Evolutionary conservation across 2,329 filamentous ascomycete genomes (phyloP).

Genomic region (Microdochium trichocladiopsis): DNA sequence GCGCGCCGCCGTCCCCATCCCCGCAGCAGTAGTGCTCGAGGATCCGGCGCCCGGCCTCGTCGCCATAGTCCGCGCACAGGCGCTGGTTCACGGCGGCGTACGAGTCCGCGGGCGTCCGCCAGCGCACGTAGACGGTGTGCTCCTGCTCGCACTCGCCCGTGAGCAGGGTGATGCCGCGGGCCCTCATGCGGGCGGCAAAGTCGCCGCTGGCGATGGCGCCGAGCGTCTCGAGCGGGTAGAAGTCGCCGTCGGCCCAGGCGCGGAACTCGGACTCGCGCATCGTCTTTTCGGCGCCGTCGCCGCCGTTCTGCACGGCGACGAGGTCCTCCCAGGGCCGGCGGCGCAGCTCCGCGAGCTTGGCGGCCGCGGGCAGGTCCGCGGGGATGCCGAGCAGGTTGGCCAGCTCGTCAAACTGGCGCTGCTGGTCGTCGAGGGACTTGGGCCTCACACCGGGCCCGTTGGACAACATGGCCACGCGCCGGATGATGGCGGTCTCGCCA

Average conservation of each 20-base stretch:
- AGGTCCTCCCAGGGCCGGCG: neutral
- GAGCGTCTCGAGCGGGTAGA: slow-evolving; percentile 1
- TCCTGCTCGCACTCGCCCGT: slow-evolving; percentile 6
- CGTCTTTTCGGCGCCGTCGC: no score
- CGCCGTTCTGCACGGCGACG: slow-evolving; percentile 2
- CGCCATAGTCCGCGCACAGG: slow-evolving; percentile 5
- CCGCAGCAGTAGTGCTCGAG: slow-evolving; percentile 3
- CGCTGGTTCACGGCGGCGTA: slow-evolving; percentile 3
- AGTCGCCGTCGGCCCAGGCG: slow-evolving; percentile 3
- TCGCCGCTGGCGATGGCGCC: slow-evolving; percentile 4
- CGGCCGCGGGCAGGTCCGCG: neutral
- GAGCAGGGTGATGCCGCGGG: slow-evolving; percentile 5
- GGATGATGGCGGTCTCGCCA: slow-evolving; percentile 36
- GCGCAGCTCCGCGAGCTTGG: slow-evolving; percentile 2
- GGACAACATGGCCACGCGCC: slow-evolving; percentile 37
- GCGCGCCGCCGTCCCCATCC: neutral
- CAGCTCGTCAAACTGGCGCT: slow-evolving; percentile 7
- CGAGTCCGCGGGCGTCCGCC: slow-evolving; percentile 4
- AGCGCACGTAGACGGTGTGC: slow-evolving; percentile 4
- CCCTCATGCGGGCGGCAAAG: slow-evolving; percentile 6
- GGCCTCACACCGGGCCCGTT: slow-evolving; percentile 8
- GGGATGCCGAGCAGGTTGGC: slow-evolving; percentile 3
- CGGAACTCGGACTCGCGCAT: slow-evolving; percentile 7
- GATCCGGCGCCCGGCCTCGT: neutral
- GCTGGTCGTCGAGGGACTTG: slow-evolving; percentile 8